Conservation (phyloP, 2,329 filamentous ascomycete genomes). For the Penicillium glabrum region DNA sequence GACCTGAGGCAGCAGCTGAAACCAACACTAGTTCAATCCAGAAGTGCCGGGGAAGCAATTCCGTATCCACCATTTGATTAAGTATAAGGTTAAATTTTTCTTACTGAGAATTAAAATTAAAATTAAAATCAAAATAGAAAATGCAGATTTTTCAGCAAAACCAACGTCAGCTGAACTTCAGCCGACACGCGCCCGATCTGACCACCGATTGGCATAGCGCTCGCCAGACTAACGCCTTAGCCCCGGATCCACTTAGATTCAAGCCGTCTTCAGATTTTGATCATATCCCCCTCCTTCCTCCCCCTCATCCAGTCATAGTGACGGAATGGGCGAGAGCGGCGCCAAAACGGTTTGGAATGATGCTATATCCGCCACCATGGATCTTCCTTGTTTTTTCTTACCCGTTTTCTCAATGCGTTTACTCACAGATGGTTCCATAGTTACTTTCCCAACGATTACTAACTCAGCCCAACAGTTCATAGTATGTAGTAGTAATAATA, state of each 20-base stretch:
- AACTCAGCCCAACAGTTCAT: neutral
- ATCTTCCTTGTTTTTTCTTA: neutral
- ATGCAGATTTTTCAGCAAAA: neutral
- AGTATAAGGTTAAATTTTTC: neutral
- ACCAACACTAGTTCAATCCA: neutral
- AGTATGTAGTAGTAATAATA: neutral
- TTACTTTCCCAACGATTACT: neutral
- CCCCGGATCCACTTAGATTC: conserved; percentile 13
- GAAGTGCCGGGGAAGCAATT: neutral
- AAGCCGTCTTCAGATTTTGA: neutral
- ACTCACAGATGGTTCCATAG: neutral
- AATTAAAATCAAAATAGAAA: neutral
- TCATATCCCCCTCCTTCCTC: neutral
- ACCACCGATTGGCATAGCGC: conserved; percentile 17
- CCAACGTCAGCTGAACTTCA: conserved; percentile 22
- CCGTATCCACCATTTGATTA: neutral
- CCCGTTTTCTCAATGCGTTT: neutral
- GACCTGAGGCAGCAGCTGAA: conserved; percentile 1
- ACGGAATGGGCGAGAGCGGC: neutral
- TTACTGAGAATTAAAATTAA: too few relatives aligned
- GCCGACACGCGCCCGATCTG: conserved; percentile 15
- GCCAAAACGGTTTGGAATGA: neutral
- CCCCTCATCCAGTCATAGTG: neutral
- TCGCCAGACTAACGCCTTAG: conserved; percentile 19
- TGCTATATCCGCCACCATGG: neutral